Evolutionary conservation across 345 rosid species (phyloP), one percentile per base, ranked within the genome.

Genomic region (Syzygium grande): DNA sequence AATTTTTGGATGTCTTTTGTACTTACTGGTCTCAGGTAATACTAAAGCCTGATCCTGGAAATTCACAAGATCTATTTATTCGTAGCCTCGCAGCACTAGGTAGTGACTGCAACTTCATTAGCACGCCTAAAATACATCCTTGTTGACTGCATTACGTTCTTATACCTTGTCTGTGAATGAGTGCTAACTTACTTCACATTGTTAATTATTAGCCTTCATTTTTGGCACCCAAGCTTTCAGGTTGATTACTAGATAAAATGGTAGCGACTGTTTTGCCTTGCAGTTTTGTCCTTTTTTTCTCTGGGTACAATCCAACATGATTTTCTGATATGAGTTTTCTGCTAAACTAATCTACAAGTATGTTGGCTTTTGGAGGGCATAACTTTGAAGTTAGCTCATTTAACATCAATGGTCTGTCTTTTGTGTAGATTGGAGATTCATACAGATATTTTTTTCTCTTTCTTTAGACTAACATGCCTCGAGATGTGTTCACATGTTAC

Each of bases 11-110:
- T 85, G 34, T 52, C 51, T 68, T 15, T 58, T 80, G 56, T 84
- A 43, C 61, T 83, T 78, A 51, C 87, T 89, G 49, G 51, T 94
- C 89, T 90, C 93, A 95, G 96, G 99, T 97, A 92, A 94, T 97
- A 63, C 89, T 97, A 56, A 97, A 97, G 92, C 99, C 99, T 90
- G 99, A 97, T 89, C 99, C 99, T 6, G 99, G 98, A 88, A 95
- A 96, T 91, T 95, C 99, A 12, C 99, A 96, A 92, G 96, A 95
- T 84, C 98, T 97, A 90, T 97, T 94, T 88, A 93, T 97, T 88
- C 96, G 93, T 56, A 97, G 99, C 87, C 94, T 97, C 27, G 93
- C 99, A 86, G 99, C 99, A 88, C 91, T 97, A 93, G 99, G 99
- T 97, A 92, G 88, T 63, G 51, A 63, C 43, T 59, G 51, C 83